Conservation (phyloP, 148 eudicot genomes). For the Vaccinium myrtillus region DNA sequence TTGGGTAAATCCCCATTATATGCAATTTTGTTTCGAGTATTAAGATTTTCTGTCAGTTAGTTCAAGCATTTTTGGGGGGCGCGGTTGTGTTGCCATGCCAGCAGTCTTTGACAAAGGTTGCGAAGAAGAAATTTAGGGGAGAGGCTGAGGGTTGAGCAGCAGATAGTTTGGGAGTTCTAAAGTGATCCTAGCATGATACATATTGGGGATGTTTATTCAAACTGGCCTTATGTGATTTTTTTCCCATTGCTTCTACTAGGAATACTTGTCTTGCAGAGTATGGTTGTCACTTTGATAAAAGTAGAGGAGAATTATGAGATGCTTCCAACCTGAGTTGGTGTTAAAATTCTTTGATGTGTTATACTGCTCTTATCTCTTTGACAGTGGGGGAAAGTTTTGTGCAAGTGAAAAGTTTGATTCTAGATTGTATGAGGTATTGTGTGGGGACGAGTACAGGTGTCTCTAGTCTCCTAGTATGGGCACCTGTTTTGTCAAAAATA, state of each 20-base stretch:
- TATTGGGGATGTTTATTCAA: not conserved
- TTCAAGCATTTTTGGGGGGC: not conserved
- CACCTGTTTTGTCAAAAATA: not conserved
- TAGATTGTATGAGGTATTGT: not conserved
- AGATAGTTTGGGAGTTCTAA: not conserved
- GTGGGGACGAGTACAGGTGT: not conserved
- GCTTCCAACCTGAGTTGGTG: not conserved
- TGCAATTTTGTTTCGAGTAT: not conserved
- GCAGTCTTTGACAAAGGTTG: not conserved
- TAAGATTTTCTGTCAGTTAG: not conserved
- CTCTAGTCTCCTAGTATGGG: not conserved
- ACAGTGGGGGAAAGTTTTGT: not conserved
- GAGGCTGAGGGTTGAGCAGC: not conserved
- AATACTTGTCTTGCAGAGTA: not conserved
- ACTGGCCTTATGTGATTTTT: not conserved
- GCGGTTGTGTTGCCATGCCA: not conserved
- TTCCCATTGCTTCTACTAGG: not conserved
- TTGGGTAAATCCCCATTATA: not conserved
- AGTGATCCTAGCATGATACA: not conserved
- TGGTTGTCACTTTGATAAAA: not conserved
- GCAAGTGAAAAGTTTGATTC: not conserved
- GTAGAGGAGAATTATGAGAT: not conserved
- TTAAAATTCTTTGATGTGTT: not conserved
- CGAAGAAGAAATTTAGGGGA: not conserved
- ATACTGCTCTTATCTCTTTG: not conserved